Conservation (phyloP, 345 rosid species). For the Leavenworthia alabamica region DNA sequence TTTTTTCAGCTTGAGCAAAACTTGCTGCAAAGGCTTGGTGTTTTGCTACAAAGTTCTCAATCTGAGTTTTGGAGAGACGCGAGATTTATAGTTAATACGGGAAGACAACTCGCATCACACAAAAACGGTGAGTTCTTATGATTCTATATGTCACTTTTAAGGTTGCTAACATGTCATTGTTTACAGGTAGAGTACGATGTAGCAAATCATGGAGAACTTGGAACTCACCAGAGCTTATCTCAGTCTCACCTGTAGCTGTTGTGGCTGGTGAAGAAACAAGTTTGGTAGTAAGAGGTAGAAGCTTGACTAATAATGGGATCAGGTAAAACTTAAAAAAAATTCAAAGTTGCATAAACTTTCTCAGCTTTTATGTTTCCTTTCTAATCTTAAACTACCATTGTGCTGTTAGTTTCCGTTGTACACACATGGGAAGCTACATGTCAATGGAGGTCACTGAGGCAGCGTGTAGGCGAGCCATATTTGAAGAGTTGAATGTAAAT, state of each 20-base stretch:
- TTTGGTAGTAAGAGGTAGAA: conserved; percentile 67
- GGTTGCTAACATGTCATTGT: neutral
- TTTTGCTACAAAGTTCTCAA: conserved; percentile 49
- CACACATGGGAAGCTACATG: conserved; percentile 54
- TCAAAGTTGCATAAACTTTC: neutral
- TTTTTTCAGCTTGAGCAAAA: conserved; percentile 57
- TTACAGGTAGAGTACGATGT: conserved; percentile 56
- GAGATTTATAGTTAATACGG: conserved; percentile 63
- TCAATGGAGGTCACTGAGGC: conserved; percentile 41
- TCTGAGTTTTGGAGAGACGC: conserved; percentile 65
- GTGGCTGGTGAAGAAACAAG: conserved; percentile 64
- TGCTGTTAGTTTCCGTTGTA: conserved; percentile 56
- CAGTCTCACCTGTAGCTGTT: conserved; percentile 73
- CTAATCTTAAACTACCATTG: neutral
- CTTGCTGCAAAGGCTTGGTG: conserved; percentile 43
- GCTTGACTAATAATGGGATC: conserved; percentile 56
- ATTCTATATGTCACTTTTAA: neutral
- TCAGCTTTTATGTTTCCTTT: conserved; percentile 6
- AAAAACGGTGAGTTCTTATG: conserved; percentile 49
- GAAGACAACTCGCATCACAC: conserved; percentile 64
- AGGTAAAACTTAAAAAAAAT: conserved; percentile 39
- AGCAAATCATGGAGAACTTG: conserved; percentile 72
- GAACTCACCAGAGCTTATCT: conserved; percentile 77
- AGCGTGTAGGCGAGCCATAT: conserved; percentile 28
- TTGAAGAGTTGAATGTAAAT: conserved; percentile 51